phyloP scores from a whole-genome alignment of 1,284 basidiomycete species.

The Abortiporus biennis region DNA sequence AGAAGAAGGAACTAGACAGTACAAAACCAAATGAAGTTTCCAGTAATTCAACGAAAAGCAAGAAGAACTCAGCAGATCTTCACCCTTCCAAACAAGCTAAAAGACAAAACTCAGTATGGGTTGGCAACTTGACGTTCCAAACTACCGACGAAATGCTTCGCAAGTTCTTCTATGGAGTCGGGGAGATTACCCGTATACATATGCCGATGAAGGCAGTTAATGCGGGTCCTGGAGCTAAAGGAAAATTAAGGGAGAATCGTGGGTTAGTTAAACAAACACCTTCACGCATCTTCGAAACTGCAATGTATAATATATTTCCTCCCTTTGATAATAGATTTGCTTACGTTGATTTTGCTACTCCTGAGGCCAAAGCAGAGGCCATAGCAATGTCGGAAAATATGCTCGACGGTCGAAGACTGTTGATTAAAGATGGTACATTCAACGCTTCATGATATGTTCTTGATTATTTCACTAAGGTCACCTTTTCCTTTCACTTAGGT shows the following conservation, averaged over 20 bases:
- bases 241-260: conserved; percentile 53
- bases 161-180: conserved; percentile 66
- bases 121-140: conserved; percentile 92
- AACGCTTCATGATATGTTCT: conserved; percentile 9
- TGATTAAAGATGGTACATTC: conserved; percentile 88
- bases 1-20: conserved; percentile 34
- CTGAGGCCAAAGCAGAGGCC: conserved; percentile 69
- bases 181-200: conserved; percentile 69
- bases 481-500: conserved; percentile 34
- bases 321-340: conserved; percentile 64
- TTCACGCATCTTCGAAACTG: no score
- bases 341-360: conserved; percentile 88
- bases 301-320: background rate
- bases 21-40: conserved; percentile 8
- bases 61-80: conserved; percentile 21
- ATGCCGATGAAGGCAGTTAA: conserved; percentile 58
- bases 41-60: conserved; percentile 36
- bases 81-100: conserved; percentile 29
- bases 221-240: conserved; percentile 22
- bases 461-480: background rate
- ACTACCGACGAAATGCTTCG: conserved; percentile 72
- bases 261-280: conserved; percentile 31
- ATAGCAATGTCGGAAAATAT: conserved; percentile 79
- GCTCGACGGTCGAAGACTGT: conserved; percentile 79
- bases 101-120: conserved; percentile 86